phyloP scores from a whole-genome alignment of 163 green algal genomes.

The Picocystis sp. region DNA sequence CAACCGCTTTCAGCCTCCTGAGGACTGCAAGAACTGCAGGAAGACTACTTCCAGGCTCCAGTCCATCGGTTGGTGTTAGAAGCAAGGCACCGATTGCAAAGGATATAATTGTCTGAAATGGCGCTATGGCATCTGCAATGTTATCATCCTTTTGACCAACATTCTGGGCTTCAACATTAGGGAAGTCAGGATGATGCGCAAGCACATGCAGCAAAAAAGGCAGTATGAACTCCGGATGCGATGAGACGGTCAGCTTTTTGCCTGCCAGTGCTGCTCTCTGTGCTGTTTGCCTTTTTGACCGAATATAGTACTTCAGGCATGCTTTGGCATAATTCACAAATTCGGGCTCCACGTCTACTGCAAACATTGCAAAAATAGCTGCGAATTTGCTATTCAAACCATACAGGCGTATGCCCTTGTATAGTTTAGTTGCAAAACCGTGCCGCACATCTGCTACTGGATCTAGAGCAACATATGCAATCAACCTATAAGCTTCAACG shows the following conservation, averaged over 20 bases:
- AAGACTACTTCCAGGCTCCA: no score
- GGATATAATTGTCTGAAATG: no score
- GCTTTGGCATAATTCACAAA: constrained; percentile 8
- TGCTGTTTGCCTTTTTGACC: neutral
- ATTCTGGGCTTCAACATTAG: constrained; percentile 6
- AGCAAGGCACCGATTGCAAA: no score
- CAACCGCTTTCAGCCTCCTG: no score
- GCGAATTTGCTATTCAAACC: constrained; percentile 12
- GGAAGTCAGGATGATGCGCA: constrained; percentile 60
- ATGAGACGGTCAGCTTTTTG: constrained; percentile 4
- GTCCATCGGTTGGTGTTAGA: no score
- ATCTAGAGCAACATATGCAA: constrained; percentile 7
- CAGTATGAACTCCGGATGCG: constrained; percentile 48
- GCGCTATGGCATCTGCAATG: no score
- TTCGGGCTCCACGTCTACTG: constrained; percentile 13
- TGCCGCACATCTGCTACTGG: constrained; percentile 7
- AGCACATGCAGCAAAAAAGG: constrained; percentile 49
- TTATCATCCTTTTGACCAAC: no score
- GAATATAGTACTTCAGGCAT: constrained; percentile 4
- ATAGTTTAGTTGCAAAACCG: constrained; percentile 13
- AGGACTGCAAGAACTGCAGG: no score
- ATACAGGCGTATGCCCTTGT: constrained; percentile 5
- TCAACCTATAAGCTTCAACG: constrained; percentile 5
- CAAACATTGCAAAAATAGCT: constrained; percentile 9
- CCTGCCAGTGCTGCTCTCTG: neutral